Evolutionary conservation across 2,329 filamentous ascomycete genomes (phyloP), one percentile per base, ranked within the genome.

Genomic region (Zalaria sp.): DNA sequence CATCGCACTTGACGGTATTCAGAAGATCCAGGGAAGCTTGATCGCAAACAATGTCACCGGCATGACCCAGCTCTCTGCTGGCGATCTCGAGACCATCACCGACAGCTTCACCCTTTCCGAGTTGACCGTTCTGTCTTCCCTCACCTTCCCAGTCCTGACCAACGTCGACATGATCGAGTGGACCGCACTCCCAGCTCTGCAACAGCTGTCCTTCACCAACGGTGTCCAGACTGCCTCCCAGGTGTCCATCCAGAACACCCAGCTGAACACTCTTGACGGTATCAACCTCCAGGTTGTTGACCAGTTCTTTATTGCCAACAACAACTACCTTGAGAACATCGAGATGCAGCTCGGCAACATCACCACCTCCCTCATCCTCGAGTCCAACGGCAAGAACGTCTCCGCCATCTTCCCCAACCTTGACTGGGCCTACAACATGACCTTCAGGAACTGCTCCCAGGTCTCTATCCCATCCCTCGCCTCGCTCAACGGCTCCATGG

Each of bases 231-330:
- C 77, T 60, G 83, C 83, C 46, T 67, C 66, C 49, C 73, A 67
- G 48, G 74, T 98, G 52, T 65, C 68, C 52, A 88, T 98, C 60
- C 75, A 78, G 64, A 91, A 98, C 70, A 98, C 91, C 39, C 78
- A 80, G 63, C 75, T 98, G 53, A 73, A 69, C 60, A 77, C 73
- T 50, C 75, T 98, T 46, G 71, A 80, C 51, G 87, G 86, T 57
- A 83, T 98, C 60, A 82, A 86, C 60, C 72, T 96, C 49, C 64
- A 76, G 49, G 72, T 73, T n/a, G 79, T 86, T 42, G 72, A 75
- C 43, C 71, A 68, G 51, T 75, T 98, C 60, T 71, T 83, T 61
- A 81, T 98, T 65, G 81, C 84, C 74, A 94, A 94, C 79, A 96
- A 96, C 77, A 68, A 68, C 47, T 80, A 81, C 58, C 73, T 98